Evolutionary conservation across 2,329 filamentous ascomycete species (phyloP), one percentile per base, ranked within the genome.

Genomic region (Monosporascus sp.): DNA sequence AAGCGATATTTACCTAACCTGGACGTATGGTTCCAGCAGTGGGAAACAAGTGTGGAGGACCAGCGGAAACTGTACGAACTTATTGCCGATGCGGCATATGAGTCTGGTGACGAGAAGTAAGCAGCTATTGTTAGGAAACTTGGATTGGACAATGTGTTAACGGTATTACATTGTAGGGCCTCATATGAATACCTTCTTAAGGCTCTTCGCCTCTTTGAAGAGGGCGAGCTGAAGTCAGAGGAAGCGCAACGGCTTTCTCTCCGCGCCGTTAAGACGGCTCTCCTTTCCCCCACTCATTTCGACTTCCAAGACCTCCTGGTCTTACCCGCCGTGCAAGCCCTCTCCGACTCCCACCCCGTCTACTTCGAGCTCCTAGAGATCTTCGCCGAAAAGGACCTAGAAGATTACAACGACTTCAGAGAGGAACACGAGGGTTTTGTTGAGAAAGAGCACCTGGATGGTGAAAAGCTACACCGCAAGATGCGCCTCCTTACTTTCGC

Each of bases 401-500:
- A 97, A 69, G 90, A 96, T 73, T 96, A 94, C 77, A 89, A 90
- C 71, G 92, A 96, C 74, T 97, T 97, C 78, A 85, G 90, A 70
- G 88, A 95, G 65, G 90, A 95, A 75, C 90, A 96, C 74, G 82
- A 89, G 59, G 88, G 87, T 58, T 96, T 90, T 76, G 75, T 97
- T 56, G 86, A 92, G 71, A 81, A 87, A 65, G 82, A 90, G 66
- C 82, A 83, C 59, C 81, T 87, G 48, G 86, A 96, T 68, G 80
- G 82, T 65, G 82, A 82, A 50, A 84, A 83, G 57, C 82, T 97
- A 61, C 85, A 91, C 79, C 90, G 88, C 72, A 99, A 99, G 81
- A 97, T 97, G 82, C 90, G 94, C 63, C 84, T 99, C 46, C 82
- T 99, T 54, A 97, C 94, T 15, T 88, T 99, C 61, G 88, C 93